Base-by-base conservation (phyloP, 2,329 filamentous ascomycete genomes). In the Diaporthe destruens region DNA sequence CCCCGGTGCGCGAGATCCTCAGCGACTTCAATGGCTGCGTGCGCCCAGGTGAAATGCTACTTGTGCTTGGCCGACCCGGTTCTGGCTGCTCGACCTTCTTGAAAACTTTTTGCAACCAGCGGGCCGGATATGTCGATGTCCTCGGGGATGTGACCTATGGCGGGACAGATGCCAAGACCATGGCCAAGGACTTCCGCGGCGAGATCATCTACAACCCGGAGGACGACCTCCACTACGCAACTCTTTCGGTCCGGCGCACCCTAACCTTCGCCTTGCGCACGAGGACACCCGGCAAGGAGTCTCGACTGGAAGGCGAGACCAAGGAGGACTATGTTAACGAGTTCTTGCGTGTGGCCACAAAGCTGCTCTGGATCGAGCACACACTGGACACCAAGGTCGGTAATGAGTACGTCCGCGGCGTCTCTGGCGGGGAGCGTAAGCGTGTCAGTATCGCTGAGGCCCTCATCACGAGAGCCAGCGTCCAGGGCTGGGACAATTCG, bases 151-250 rank as follows among this genome's bases (percentile, higher is more conserved):
- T 70, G 7, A 61, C 55, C 2, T 70, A 70, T 8, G 68, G 68
- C 9, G 68, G 68, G 11, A 61, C 55, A 2, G 68, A 70, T 11
- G 87, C 93, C 69, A 84, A 93, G 78, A 88, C 94, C 78, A 96
- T 96, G 93, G 89, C 93, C 82, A 89, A 89, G 12, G 86, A 89
- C 75, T 95, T 96, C 83, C 91, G 93, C 32, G 94, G 94, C 76
- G 94, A 97, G 82, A 93, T 93, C 75, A 95, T 96, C 80, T 96
- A 96, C 83, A 95, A 93, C 0, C 93, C 93, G 73, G 94, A 96
- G 81, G 91, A 94, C 47, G 94, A 97, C 79, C 91, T 93, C 4
- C 93, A 95, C 82, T 95, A 95, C 78, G 92, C 93, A 8, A 89
- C 91, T 82, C 83, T 96, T 76, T 91, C 89, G 1, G 93, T 96